Base-by-base conservation (phyloP, 2,329 filamentous ascomycete species). In the Hawksworthiomyces lignivorus region DNA sequence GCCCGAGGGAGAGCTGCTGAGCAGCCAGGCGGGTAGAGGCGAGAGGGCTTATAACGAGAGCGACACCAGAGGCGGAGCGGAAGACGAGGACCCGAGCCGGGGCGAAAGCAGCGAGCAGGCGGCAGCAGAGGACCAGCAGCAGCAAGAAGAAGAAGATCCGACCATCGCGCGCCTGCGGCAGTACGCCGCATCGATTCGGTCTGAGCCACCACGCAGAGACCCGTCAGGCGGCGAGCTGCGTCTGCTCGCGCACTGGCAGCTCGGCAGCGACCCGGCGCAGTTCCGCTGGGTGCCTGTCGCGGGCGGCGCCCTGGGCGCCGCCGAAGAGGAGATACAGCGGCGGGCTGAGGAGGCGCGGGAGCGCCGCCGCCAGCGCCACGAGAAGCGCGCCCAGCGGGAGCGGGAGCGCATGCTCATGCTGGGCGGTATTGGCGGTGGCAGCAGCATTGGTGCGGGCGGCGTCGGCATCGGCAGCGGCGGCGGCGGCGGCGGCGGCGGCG, bases 161-260 rank as follows among this genome's bases (percentile, higher is more conserved):
- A 51, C 55, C 3, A 53, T 62, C 3, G 42, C 54, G 7, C 56
- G 62, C 11, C 52, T 65, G 30, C 57, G 61, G 6, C 56, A 56
- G 37, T 63, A 62, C 44, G 52, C 56, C 2, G 42, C 54, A 20
- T 56, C 53, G 2, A 56, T 62, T 18, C 54, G 50, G 35, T 48
- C 55, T 4, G 53, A 49, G 22, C 50, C 53, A 26, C 54, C 56
- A 2, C 41, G 52, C 22, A 48, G 48, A 5, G 41, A 33, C 8
- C 24, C 24, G 24, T 12, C 8, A 8, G 24, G 24, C 1, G 52
- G 47, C 7, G 50, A 52, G 29, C 50, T 54, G n/a, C 52, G 52
- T 10, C 39, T 64, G 15, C 41, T 63, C 4, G 51, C 55, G 1
- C 54, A 62, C 31, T 65, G 63, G 63, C 54, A 55, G 15, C 52